phyloP scores from a whole-genome alignment of 2,329 filamentous ascomycete species.

The Escovopsis sp. region DNA sequence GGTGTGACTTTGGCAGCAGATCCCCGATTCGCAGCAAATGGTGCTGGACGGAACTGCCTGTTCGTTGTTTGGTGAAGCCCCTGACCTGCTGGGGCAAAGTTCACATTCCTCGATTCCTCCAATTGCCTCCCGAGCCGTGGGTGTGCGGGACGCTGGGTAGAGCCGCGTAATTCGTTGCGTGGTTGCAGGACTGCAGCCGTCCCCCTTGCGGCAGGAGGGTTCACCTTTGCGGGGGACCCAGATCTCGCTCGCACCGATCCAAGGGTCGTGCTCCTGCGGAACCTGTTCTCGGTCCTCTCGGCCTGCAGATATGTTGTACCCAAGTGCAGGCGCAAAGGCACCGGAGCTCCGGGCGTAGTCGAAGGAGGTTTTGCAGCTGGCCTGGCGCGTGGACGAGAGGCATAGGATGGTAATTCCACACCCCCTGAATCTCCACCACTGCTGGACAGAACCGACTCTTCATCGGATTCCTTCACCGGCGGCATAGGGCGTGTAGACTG shows the following conservation, averaged over 20 bases:
- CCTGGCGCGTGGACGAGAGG: neutral
- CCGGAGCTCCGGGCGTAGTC: conserved; percentile 12
- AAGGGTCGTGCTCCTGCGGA: neutral
- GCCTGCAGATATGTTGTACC: neutral
- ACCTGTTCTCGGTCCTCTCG: neutral
- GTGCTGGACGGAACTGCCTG: neutral
- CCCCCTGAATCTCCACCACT: neutral
- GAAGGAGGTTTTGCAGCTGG: conserved; percentile 3
- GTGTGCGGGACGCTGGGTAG: neutral
- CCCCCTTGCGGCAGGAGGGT: neutral
- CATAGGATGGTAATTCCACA: conserved; percentile 4
- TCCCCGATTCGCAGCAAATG: neutral
- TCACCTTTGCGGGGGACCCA: neutral
- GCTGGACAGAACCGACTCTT: conserved; percentile 10
- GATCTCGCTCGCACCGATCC: neutral
- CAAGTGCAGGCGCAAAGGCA: conserved; percentile 6
- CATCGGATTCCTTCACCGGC: conserved; percentile 17
- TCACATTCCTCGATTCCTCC: neutral
- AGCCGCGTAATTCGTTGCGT: neutral
- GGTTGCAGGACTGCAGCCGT: neutral
- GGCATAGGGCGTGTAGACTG: conserved; percentile 16
- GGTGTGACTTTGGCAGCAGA: neutral
- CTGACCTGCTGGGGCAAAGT: neutral
- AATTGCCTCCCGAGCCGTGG: neutral
- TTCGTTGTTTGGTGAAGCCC: neutral